Percentiles rank a stretch among this genome's conserved stretches.
phyloP scores from a whole-genome alignment of 371 early-diverging fungal genomes.

The Furculomyces boomerangus region DNA sequence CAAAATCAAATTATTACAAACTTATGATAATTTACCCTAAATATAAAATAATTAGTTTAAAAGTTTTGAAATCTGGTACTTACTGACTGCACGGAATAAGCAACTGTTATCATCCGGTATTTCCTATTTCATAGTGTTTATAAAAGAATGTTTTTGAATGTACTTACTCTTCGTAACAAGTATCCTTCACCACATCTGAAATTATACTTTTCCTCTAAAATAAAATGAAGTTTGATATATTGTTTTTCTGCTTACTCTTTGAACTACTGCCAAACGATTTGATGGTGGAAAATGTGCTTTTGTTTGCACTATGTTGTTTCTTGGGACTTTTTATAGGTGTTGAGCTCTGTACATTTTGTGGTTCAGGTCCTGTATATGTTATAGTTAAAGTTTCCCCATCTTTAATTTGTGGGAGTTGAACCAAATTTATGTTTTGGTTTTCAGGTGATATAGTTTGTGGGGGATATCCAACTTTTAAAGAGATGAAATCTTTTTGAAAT shows the following conservation, averaged over 20 bases:
- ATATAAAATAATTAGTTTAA: too few species aligned
- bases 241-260: too few species aligned
- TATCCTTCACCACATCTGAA: neutral
- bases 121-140: constrained; percentile 6
- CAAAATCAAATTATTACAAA: too few species aligned
- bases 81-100: constrained; percentile 24
- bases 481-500: neutral
- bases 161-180: neutral
- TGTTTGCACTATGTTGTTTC: too few species aligned
- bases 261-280: too few species aligned
- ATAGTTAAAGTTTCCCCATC: constrained; percentile 1
- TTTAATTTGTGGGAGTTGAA: neutral
- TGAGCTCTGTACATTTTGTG: too few species aligned
- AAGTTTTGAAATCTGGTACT: neutral
- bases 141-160: neutral
- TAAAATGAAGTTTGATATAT: neutral
- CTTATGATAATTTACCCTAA: too few species aligned
- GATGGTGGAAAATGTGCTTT: too few species aligned
- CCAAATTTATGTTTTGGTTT: neutral
- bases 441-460: neutral
- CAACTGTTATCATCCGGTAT: constrained; percentile 41
- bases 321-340: too few species aligned
- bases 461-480: constrained; percentile 3
- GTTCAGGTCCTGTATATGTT: too few species aligned
- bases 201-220: neutral